phyloP scores from a whole-genome alignment of 331 rosid genomes.

The Stylosanthes scabra region DNA sequence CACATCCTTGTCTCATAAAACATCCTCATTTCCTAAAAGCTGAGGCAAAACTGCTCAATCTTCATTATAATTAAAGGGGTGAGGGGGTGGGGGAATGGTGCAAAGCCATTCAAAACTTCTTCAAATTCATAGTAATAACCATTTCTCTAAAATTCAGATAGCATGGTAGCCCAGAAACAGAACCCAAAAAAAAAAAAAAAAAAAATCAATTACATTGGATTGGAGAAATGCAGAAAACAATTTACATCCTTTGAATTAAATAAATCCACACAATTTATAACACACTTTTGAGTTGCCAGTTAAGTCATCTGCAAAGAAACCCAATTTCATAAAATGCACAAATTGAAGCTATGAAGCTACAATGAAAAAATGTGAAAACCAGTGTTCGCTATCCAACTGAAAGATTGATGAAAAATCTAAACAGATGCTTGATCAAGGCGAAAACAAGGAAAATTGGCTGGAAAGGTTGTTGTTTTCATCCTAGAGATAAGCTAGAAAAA shows the following conservation, averaged over 20 bases:
- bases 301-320: not conserved
- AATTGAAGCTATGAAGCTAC: not conserved
- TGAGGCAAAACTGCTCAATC: constrained; percentile 4
- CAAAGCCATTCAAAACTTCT: not conserved
- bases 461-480: not conserved
- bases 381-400: not conserved
- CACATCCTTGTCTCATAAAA: too few relatives aligned
- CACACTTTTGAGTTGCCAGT: not conserved
- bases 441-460: not conserved
- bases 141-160: too few relatives aligned
- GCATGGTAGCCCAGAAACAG: not conserved
- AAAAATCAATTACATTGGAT: not conserved
- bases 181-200: too few relatives aligned
- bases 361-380: constrained; percentile 8
- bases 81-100: not conserved
- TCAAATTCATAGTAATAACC: not conserved
- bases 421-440: constrained; percentile 4
- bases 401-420: not conserved
- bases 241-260: constrained; percentile 16
- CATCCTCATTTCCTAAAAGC: not conserved
- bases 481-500: not conserved
- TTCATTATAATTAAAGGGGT: constrained; percentile 18
- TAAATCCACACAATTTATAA: constrained; percentile 12
- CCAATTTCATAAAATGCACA: constrained; percentile 10
- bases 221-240: not conserved